Conservation (phyloP, 305 asterid species). For the Solanum chacoense region DNA sequence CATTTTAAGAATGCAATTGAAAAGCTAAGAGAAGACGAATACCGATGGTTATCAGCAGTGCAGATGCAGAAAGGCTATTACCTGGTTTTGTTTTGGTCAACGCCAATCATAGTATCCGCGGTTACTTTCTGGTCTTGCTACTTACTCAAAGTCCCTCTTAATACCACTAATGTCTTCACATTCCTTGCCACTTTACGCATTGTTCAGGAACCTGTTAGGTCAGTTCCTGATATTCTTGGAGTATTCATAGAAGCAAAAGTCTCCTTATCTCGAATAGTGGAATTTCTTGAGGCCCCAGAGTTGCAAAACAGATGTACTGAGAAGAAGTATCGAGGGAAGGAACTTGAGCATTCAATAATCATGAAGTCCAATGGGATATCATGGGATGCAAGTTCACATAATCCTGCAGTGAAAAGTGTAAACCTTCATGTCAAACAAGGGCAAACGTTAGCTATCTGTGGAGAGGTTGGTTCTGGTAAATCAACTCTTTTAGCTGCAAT, state of each 20-base stretch:
- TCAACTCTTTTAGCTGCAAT: conserved; percentile 15
- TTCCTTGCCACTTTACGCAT: conserved; percentile 15
- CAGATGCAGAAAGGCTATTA: conserved; percentile 8
- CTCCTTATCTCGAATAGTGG: conserved; percentile 5
- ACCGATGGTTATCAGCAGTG: conserved; percentile 1
- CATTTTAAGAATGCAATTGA: conserved; percentile 11
- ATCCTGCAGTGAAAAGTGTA: not conserved
- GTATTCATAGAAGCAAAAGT: conserved; percentile 16
- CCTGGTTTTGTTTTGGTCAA: conserved; percentile 14
- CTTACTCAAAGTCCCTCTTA: conserved; percentile 6
- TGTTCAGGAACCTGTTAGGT: conserved; percentile 14
- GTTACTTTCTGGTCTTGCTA: conserved; percentile 12
- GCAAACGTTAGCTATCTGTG: conserved; percentile 15
- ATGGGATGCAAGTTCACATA: not conserved
- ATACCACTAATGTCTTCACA: conserved; percentile 14
- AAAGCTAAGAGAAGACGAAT: conserved; percentile 6
- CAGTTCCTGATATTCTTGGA: conserved; percentile 8
- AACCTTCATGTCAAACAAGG: conserved; percentile 7
- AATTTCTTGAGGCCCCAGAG: conserved; percentile 16
- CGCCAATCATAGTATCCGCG: conserved; percentile 6
- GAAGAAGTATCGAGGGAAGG: not conserved
- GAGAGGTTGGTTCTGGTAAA: conserved; percentile 22
- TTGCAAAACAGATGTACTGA: not conserved
- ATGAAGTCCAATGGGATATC: not conserved
- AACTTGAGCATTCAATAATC: not conserved